Evolutionary conservation across 2,329 filamentous ascomycete species (phyloP), one percentile per base, ranked within the genome.

Genomic region (Colletotrichum sp.): DNA sequence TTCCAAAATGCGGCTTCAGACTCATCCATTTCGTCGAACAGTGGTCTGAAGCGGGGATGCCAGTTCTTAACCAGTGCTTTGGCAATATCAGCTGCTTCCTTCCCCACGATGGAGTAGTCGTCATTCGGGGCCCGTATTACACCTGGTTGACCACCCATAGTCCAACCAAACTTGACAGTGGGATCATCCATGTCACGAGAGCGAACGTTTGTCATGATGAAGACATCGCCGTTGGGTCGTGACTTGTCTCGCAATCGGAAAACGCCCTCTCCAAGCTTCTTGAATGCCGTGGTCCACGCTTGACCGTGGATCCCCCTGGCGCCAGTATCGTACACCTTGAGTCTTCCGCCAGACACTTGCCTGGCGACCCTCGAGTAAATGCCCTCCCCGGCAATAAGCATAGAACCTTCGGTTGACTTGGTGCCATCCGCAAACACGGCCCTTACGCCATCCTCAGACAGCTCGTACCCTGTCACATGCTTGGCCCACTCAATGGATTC

Each of bases 151-250:
- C 87, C 91, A 6, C 84, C 86, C 88, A 94, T 88, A 0, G 92
- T 93, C 92, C 92, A 94, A 3, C 92, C 92, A 75, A 93, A 92
- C 26, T 89, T 72, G 3, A 92, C 71, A 55, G 87, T 81, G 0
- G 90, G 88, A 76, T 93, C 87, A 78, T 93, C 85, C 88, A 90
- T 90, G 58, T 93, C 91, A 8, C 85, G 86, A 0, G 91, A 81
- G 3, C 92, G 88, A 1, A 94, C 90, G 68, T 94, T 94, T 3
- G 92, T 94, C 64, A 94, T 93, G 74, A 90, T 79, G 72, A 88
- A 90, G 3, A 92, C 83, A 8, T 81, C 81, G 0, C 90, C 91
- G 3, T 85, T 80, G 0, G 87, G 82, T 15, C 87, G 84, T 1
- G 86, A 83, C 3, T 85, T 82, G 78, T 94, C 92, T 1, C 81